Evolutionary conservation across 768 basidiomycete species (phyloP).

Genomic region (Termitomyces bulborhizus): DNA sequence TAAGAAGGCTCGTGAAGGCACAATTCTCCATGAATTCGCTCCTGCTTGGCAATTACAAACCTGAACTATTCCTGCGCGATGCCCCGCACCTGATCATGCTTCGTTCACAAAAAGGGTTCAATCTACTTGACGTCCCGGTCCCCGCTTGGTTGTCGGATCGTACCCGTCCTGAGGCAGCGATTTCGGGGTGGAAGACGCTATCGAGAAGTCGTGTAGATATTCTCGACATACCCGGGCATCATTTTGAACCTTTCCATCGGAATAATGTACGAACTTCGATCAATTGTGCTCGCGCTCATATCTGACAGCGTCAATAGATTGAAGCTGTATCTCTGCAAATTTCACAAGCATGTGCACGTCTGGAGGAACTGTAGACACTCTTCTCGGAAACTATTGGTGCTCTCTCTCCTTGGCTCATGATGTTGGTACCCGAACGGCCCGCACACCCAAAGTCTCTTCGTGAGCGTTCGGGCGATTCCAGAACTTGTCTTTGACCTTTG

Average conservation of each 20-base stretch:
- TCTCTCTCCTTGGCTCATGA: no score
- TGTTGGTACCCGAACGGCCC: no score
- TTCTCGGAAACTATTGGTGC: no score
- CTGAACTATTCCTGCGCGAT: slow-evolving; percentile 17
- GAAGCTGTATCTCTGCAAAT: background rate
- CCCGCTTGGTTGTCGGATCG: slow-evolving; percentile 51
- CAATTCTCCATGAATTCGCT: slow-evolving; percentile 46
- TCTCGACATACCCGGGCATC: slow-evolving; percentile 59
- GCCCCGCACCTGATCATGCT: slow-evolving; percentile 41
- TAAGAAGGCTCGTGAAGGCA: slow-evolving; percentile 29
- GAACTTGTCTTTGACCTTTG: no score
- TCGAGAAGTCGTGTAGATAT: slow-evolving; percentile 31
- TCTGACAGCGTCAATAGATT: background rate
- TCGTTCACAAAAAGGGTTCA: slow-evolving; percentile 44
- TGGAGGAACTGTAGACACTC: background rate
- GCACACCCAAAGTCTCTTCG: no score
- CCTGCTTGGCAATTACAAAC: slow-evolving; percentile 42
- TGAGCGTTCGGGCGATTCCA: no score
- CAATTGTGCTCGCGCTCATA: background rate
- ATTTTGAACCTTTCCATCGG: slow-evolving; percentile 52
- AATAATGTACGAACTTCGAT: slow-evolving; percentile 33
- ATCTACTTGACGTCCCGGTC: slow-evolving; percentile 26
- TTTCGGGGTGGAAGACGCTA: slow-evolving; percentile 43
- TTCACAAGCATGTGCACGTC: background rate
- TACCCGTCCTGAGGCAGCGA: slow-evolving; percentile 22